phyloP scores from a whole-genome alignment of 441 rosid species.

The Pelargonium cotyledonis region DNA sequence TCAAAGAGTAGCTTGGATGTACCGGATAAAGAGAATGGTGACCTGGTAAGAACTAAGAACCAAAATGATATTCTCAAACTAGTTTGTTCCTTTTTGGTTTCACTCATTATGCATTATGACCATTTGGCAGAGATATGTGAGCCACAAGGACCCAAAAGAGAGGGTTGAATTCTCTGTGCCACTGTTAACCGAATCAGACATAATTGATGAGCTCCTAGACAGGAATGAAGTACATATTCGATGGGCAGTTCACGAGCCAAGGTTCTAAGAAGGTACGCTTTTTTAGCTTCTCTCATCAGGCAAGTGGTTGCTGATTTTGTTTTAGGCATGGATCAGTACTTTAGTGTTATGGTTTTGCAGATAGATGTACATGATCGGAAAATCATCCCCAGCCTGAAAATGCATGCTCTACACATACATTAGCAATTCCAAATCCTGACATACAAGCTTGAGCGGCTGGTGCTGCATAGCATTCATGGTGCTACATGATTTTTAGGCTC shows the following conservation, averaged over 20 bases:
- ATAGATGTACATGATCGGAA: background rate
- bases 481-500: conserved; percentile 1
- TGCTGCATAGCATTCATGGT: background rate
- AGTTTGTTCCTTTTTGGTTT: background rate
- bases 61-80: background rate
- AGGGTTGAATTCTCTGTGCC: conserved; percentile 50
- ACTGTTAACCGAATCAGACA: conserved; percentile 36
- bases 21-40: conserved; percentile 24
- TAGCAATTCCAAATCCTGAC: background rate
- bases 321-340: background rate
- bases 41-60: conserved; percentile 2
- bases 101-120: background rate
- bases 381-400: too few relatives aligned
- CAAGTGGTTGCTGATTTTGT: background rate
- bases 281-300: background rate
- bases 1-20: conserved; percentile 32
- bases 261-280: conserved; percentile 37
- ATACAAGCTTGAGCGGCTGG: background rate
- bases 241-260: conserved; percentile 47
- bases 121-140: conserved; percentile 20
- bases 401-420: too few relatives aligned
- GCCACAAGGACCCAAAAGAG: conserved; percentile 14
- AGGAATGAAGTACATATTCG: conserved; percentile 61
- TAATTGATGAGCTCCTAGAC: conserved; percentile 46
- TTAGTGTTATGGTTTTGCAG: background rate